Conservation (phyloP, 2,329 filamentous ascomycete species). For the Botryosphaeria dothidea region DNA sequence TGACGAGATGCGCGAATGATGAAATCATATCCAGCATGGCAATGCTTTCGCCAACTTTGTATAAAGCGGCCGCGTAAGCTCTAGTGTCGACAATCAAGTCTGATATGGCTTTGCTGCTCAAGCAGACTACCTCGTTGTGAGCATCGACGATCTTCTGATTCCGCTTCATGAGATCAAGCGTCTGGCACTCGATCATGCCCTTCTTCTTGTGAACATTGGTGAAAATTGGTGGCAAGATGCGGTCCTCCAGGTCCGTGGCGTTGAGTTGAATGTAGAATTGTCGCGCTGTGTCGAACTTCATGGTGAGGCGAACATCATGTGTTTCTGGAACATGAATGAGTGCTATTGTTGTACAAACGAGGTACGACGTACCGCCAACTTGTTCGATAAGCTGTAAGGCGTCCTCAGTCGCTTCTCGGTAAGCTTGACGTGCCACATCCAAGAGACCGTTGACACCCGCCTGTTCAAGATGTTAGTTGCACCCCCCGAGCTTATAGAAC, state of each 20-base stretch:
- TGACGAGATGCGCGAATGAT: slow-evolving; percentile 61
- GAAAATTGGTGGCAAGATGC: slow-evolving; percentile 65
- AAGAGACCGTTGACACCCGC: slow-evolving; percentile 81
- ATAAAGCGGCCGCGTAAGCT: slow-evolving; percentile 69
- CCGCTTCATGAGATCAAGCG: slow-evolving; percentile 77
- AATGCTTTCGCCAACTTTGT: slow-evolving; percentile 82
- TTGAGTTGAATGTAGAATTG: slow-evolving; percentile 77
- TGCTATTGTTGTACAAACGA: neutral
- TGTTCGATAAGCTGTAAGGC: slow-evolving; percentile 69
- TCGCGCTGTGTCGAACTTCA: slow-evolving; percentile 75
- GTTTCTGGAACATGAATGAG: slow-evolving; percentile 34
- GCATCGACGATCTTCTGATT: slow-evolving; percentile 73
- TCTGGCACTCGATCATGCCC: slow-evolving; percentile 83
- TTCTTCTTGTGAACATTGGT: slow-evolving; percentile 76
- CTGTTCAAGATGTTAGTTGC: slow-evolving; percentile 38
- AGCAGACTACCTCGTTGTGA: slow-evolving; percentile 77
- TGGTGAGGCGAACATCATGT: slow-evolving; percentile 61
- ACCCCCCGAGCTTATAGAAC: neutral
- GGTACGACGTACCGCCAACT: slow-evolving; percentile 59
- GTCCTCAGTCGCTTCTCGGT: slow-evolving; percentile 84
- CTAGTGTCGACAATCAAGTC: slow-evolving; percentile 72
- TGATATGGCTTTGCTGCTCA: slow-evolving; percentile 77
- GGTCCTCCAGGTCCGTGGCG: slow-evolving; percentile 62
- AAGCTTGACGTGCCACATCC: slow-evolving; percentile 84
- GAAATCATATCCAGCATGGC: slow-evolving; percentile 78